phyloP scores from a whole-genome alignment of 2,329 filamentous ascomycete species.

The Penicillium hordei region DNA sequence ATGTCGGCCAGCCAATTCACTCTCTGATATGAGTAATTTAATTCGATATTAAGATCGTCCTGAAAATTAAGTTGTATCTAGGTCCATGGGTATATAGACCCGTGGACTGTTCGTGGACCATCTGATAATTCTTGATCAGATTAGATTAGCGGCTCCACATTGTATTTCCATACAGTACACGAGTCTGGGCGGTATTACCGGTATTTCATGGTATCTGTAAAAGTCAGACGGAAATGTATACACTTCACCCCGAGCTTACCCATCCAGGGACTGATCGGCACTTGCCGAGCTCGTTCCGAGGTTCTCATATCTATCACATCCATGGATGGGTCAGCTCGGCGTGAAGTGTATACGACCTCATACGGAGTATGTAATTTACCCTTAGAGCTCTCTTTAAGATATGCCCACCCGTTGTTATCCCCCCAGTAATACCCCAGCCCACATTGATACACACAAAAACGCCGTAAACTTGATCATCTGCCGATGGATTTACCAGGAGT shows the following conservation, averaged over 20 bases:
- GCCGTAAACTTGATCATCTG: too few relatives aligned
- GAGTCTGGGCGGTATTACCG: accelerated
- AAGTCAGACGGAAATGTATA: not conserved
- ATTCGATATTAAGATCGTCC: not conserved
- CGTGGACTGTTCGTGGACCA: not conserved
- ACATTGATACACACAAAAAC: not conserved
- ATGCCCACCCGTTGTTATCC: not conserved
- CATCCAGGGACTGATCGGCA: not conserved
- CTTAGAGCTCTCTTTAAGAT: not conserved
- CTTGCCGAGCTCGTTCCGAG: not conserved
- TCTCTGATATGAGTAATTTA: not conserved
- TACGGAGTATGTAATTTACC: not conserved
- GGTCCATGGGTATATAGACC: not conserved
- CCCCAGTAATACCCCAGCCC: not conserved
- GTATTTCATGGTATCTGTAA: not conserved
- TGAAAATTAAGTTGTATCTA: not conserved
- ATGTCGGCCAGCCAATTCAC: not conserved
- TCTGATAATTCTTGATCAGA: slow-evolving; percentile 10
- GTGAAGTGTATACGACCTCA: not conserved
- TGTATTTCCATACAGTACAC: not conserved
- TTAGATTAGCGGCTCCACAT: slow-evolving; percentile 6
- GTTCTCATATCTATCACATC: not conserved
- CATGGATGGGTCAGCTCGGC: not conserved
- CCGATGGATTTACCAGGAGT: not conserved
- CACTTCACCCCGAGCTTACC: too few relatives aligned